Base-by-base conservation (phyloP, 2,329 filamentous ascomycete species). In the Verruconis gallopava region DNA sequence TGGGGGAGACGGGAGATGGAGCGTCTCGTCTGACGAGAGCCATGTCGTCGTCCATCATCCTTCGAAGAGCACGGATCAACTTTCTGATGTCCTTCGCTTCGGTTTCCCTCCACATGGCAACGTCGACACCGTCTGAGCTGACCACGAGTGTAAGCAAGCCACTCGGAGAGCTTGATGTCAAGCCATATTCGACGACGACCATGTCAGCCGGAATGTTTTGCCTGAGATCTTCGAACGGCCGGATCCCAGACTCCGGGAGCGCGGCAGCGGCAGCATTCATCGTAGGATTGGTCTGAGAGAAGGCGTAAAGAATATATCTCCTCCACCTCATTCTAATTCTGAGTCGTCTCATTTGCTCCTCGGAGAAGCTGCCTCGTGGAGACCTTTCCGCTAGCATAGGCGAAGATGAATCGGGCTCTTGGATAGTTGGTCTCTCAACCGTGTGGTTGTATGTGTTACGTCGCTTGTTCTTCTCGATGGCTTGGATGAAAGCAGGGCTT, bases 81-180 rank as follows among this genome's bases (percentile, higher is more conserved):
- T 43, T 32, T 17, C 45, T 38, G 6, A 47, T 40, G 9, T 39
- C 19, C 12, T 21, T 37, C 17, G 39, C 40, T 14, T 47, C 38
- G 13, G 30, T 37, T 21, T 47, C 39, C 18, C 45, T 33, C 45
- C 45, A 47, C n/a, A 44, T n/a, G 4, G 43, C 45, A 32, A 22
- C 36, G n/a, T 35, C 15, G 9, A 45, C 38, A 19, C 45, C 43
- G 17, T 45, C 35, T 3, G 36, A 40, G 9, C 43, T 37, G 37
- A 43, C 43, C 11, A 45, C 40, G 14, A 47, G 41, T 4, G 38
- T 47, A 39, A 47, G 43, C 11, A 47, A 17, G 3, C 45, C 45
- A 28, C 32, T 43, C 5, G 45, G 45, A 9, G 45, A 18, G 17
- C 34, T 40, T 21, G 43, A 45, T n/a, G 43, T 40, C 20, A 47